These are phyloP conservation scores for Coemansia sp. DNA, from an alignment of 192 early-diverging fungal species.

Conservation along the genomic window DNA sequence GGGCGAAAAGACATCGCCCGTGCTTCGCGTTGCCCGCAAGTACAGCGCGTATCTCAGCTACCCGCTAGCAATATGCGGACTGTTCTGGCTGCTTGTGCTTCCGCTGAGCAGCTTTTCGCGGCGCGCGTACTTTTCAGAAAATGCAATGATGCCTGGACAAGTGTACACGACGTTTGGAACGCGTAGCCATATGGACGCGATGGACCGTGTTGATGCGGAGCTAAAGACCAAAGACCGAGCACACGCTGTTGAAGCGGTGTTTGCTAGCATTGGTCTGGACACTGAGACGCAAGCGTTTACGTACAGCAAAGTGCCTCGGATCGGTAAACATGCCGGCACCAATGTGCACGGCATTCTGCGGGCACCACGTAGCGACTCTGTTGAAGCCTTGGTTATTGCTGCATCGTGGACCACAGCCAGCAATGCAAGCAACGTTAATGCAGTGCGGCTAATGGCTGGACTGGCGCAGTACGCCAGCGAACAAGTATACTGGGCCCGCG, in stretches of 20 bases:
- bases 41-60: constrained; percentile 55
- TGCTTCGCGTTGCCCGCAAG: constrained; percentile 29
- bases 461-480: constrained; percentile 51
- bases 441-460: constrained; percentile 36
- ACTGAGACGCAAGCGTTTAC: constrained; percentile 41
- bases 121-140: constrained; percentile 72
- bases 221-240: constrained; percentile 13
- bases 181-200: constrained; percentile 23
- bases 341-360: constrained; percentile 82
- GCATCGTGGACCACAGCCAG: constrained; percentile 74
- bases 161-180: constrained; percentile 51
- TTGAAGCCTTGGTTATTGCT: constrained; percentile 82
- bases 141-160: constrained; percentile 72
- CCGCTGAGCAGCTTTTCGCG: constrained; percentile 66
- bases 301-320: constrained; percentile 31
- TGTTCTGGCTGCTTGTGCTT: constrained; percentile 65
- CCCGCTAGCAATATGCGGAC: constrained; percentile 59
- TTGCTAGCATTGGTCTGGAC: constrained; percentile 37
- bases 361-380: constrained; percentile 82
- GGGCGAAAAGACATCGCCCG: constrained; percentile 47
- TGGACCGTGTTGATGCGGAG: constrained; percentile 19
- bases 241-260: constrained; percentile 13
- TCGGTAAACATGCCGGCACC: constrained; percentile 47
- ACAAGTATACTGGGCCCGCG: constrained; percentile 87
- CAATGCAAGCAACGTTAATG: constrained; percentile 48